phyloP scores from a whole-genome alignment of 148 eudicot genomes.

The Dysphania ambrosioides region DNA sequence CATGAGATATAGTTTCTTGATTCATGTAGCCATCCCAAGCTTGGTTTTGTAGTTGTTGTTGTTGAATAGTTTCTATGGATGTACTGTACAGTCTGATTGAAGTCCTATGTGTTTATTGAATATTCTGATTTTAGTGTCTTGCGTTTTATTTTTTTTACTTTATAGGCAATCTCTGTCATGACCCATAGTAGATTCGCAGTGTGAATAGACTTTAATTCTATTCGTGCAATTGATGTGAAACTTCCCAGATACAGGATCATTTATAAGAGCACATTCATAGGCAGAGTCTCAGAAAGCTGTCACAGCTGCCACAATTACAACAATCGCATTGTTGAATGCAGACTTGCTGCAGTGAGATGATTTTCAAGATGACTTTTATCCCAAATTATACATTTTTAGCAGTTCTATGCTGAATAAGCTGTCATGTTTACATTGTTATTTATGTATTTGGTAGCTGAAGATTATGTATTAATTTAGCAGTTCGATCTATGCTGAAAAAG shows the following conservation, averaged over 20 bases:
- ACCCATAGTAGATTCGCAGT: conserved; percentile 84
- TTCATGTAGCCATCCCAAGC: too few relatives aligned
- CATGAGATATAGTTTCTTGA: too few relatives aligned
- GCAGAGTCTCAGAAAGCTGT: conserved; percentile 98
- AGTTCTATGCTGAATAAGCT: not conserved
- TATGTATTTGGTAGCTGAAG: too few relatives aligned
- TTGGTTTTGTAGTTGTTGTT: too few relatives aligned
- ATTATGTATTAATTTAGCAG: too few relatives aligned
- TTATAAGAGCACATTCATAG: conserved; percentile 88
- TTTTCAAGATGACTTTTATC: conserved; percentile 6
- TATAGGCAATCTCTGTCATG: conserved; percentile 93
- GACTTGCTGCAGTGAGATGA: conserved; percentile 80
- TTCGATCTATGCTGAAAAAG: too few relatives aligned
- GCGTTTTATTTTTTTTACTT: conserved; percentile 12
- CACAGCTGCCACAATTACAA: conserved; percentile 96
- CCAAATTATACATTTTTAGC: not conserved
- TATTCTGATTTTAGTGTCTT: not conserved
- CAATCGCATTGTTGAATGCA: conserved; percentile 96
- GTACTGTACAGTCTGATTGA: too few relatives aligned
- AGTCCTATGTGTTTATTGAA: too few relatives aligned
- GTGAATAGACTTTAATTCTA: conserved; percentile 90
- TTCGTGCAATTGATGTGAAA: conserved; percentile 92
- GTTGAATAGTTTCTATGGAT: too few relatives aligned
- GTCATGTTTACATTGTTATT: too few relatives aligned
- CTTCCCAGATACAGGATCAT: conserved; percentile 90